phyloP scores from a whole-genome alignment of 2,329 filamentous ascomycete species.

The Claviceps cyperi region DNA sequence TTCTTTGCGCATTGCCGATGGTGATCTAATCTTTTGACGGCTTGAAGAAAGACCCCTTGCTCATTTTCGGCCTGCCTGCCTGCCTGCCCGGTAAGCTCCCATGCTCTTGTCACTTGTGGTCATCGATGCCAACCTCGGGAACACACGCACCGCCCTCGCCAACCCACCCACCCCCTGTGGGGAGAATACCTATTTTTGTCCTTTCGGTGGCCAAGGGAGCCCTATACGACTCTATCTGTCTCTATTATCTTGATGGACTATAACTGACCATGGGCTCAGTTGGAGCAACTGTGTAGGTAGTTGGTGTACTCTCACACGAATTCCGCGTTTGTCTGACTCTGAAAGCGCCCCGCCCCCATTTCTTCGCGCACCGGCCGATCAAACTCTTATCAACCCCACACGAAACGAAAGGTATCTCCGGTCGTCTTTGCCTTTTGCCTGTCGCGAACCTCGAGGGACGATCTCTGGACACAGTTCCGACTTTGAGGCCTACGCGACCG shows the following conservation, averaged over 20 bases:
- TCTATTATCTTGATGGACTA: conserved; percentile 1
- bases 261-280: conserved; percentile 9
- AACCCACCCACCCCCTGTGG: not conserved
- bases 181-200: not conserved
- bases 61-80: not conserved
- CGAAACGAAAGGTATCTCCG: not conserved
- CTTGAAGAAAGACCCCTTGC: not conserved
- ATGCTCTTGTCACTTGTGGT: conserved; percentile 1
- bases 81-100: conserved; percentile 7
- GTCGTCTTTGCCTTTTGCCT: not conserved
- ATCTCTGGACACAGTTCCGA: conserved; percentile 2
- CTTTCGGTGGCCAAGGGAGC: conserved; percentile 2
- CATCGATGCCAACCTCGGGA: conserved; percentile 1
- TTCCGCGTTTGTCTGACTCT: not conserved
- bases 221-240: not conserved
- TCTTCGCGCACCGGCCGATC: not conserved
- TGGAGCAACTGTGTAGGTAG: not conserved
- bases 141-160: not conserved
- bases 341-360: not conserved
- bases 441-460: conserved; percentile 2
- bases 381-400: not conserved
- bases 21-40: conserved; percentile 8
- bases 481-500: not conserved
- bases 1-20: conserved; percentile 2
- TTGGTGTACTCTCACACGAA: not conserved